Percentiles rank a stretch among this genome's conserved stretches.
Conservation (phyloP, 306 rosid species). For the Abrus precatorius region DNA sequence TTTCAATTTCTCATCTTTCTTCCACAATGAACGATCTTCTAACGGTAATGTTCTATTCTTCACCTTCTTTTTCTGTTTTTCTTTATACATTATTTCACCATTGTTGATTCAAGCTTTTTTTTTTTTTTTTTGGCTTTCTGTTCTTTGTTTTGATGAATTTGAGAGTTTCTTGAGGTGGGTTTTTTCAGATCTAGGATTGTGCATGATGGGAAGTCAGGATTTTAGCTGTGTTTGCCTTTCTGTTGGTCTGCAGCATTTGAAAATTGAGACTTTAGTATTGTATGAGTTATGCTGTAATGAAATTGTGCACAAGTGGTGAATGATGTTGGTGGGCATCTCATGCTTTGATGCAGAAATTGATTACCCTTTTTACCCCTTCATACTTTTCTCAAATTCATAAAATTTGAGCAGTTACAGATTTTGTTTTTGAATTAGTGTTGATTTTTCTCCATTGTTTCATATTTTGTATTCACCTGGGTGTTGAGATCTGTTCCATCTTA, state of each 20-base stretch:
- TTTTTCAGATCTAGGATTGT: constrained; percentile 53
- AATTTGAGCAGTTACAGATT: background rate
- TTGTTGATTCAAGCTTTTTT: constrained; percentile 12
- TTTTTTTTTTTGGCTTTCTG: too few species aligned
- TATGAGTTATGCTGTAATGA: constrained; percentile 32
- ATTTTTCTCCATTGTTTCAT: constrained; percentile 31
- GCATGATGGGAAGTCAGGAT: constrained; percentile 5
- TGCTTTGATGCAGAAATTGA: background rate
- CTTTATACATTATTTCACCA: background rate
- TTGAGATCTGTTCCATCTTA: background rate
- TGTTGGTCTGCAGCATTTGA: background rate
- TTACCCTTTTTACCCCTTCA: background rate
- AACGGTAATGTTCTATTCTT: constrained; percentile 58
- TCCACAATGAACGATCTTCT: constrained; percentile 91
- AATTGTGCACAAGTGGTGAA: background rate
- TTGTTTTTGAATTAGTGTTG: background rate
- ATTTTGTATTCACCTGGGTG: background rate
- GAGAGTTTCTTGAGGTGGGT: constrained; percentile 35
- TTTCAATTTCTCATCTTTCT: constrained; percentile 46
- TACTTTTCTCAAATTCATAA: background rate
- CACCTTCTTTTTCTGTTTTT: background rate
- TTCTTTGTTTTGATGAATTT: constrained; percentile 38
- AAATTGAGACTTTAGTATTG: constrained; percentile 8
- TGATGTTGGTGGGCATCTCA: constrained; percentile 3
- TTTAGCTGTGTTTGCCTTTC: constrained; percentile 22